Evolutionary conservation across 1,284 basidiomycete genomes (phyloP), one percentile per base, ranked within the genome.

Genomic region (Somion occarium): DNA sequence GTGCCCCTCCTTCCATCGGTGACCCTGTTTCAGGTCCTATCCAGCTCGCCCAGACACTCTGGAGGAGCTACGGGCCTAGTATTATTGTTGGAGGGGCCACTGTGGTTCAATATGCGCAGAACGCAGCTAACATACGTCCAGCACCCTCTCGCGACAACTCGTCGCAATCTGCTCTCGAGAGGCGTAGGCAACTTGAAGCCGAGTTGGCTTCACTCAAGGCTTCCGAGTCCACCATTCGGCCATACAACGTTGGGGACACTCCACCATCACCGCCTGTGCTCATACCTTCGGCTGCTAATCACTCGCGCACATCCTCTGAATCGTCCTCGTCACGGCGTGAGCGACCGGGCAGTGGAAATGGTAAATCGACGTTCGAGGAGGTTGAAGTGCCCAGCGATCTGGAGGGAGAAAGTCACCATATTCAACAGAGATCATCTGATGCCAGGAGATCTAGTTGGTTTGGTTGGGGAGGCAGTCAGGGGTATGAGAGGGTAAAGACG

Each of bases 41-140:
- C 5, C 79, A 83, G 57, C 71, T 91, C 18, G 75, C 79, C 0
- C 75, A 76, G 24, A 76, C 82, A 0, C 70, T 91, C 15, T 88
- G 88, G 85, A 71, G 74, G 13, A 78, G 80, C 3, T 93, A 89
- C 56, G 90, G 88, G 0, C 89, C 91, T 1, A 67, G 76, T 1
- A 74, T 91, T 39, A 59, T 91, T 12, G 85, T 85, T 0, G 74
- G 76, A 0, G 85, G 86, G 13, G 74, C 82, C 0, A 77, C 77
- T 4, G 61, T 89, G 9, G 65, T 88, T 26, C 69, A 71, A 7
- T 78, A 83, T 54, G 69, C 75, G 18, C 59, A 63, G n/a, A 13
- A 24, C 26, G 19, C 49, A 23, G 38, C 12, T 15, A 5, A 5
- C 11, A 20, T 15, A 5, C 5, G 12, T 61, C 48, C 59, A 59